Evolutionary conservation across 305 asterid species (phyloP).

Genomic region (Rubia peregrina): DNA sequence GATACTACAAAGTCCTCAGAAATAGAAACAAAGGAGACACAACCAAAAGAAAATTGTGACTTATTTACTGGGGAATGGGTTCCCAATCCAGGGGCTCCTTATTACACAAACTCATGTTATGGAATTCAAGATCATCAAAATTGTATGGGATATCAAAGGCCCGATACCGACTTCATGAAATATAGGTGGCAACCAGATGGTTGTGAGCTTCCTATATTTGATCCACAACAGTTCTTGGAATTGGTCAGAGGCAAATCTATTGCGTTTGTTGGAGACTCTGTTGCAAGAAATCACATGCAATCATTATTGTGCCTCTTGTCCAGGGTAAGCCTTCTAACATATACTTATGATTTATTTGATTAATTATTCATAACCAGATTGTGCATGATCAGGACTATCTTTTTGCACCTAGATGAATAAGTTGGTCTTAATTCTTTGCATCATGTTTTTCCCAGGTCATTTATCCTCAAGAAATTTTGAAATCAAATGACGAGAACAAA

Average conservation of each 20-base stretch:
- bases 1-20: background rate
- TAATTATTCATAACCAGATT: background rate
- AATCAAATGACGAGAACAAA: slow-evolving; percentile 12
- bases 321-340: slow-evolving; percentile 31
- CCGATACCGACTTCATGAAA: slow-evolving; percentile 53
- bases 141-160: slow-evolving; percentile 71
- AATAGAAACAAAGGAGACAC: slow-evolving; percentile 2
- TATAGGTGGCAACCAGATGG: slow-evolving; percentile 88
- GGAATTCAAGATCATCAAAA: slow-evolving; percentile 82
- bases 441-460: slow-evolving; percentile 30
- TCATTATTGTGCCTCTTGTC: slow-evolving; percentile 79
- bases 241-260: slow-evolving; percentile 61
- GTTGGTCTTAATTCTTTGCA: background rate
- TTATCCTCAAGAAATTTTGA: slow-evolving; percentile 12
- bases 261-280: slow-evolving; percentile 86
- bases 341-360: background rate
- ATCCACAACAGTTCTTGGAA: slow-evolving; percentile 45
- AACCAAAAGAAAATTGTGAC: slow-evolving; percentile 32
- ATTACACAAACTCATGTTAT: slow-evolving; percentile 55
- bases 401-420: background rate
- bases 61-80: slow-evolving; percentile 77
- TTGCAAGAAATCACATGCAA: slow-evolving; percentile 84
- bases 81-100: slow-evolving; percentile 53
- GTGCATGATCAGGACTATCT: background rate
- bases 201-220: slow-evolving; percentile 55